Evolutionary conservation across 192 early-diverging fungal species (phyloP).

Genomic region (Gaertneriomyces sp.): DNA sequence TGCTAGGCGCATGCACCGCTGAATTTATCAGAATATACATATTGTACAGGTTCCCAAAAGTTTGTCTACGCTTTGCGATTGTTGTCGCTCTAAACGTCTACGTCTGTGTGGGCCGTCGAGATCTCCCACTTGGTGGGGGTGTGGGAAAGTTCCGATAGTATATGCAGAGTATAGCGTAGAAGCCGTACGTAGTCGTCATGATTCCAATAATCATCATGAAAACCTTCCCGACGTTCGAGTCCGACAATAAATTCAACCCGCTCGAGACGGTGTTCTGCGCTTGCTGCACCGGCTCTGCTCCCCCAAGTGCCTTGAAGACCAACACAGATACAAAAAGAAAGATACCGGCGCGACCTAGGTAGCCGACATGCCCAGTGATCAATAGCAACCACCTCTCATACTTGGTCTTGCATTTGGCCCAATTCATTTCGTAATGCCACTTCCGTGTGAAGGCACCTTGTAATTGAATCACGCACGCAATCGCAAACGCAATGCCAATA

Average conservation of each 20-base stretch:
- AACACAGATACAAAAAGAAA: slow-evolving; percentile 47
- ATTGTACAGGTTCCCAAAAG: background rate
- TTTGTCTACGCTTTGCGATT: background rate
- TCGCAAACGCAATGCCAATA: slow-evolving; percentile 40
- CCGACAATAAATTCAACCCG: slow-evolving; percentile 8
- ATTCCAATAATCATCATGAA: slow-evolving; percentile 20
- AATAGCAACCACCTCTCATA: slow-evolving; percentile 27
- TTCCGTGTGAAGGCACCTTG: slow-evolving; percentile 32
- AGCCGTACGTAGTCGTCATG: slow-evolving; percentile 4
- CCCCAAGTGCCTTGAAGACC: slow-evolving; percentile 32
- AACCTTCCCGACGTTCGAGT: background rate
- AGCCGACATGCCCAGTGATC: slow-evolving; percentile 41
- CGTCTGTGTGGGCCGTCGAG: background rate
- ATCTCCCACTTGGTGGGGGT: slow-evolving; percentile 24
- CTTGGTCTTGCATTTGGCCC: slow-evolving; percentile 4
- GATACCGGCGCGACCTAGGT: slow-evolving; percentile 42
- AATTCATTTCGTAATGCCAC: slow-evolving; percentile 32
- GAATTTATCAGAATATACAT: no score
- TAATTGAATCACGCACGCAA: slow-evolving; percentile 42
- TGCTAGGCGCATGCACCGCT: no score
- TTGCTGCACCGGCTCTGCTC: slow-evolving; percentile 15
- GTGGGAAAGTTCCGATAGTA: slow-evolving; percentile 22
- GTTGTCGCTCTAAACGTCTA: background rate
- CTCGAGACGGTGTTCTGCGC: slow-evolving; percentile 7
- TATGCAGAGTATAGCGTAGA: slow-evolving; percentile 9